Evolutionary conservation across 2,329 filamentous ascomycete genomes (phyloP), one percentile per base, ranked within the genome.

Genomic region (Sporothrix mexicana): DNA sequence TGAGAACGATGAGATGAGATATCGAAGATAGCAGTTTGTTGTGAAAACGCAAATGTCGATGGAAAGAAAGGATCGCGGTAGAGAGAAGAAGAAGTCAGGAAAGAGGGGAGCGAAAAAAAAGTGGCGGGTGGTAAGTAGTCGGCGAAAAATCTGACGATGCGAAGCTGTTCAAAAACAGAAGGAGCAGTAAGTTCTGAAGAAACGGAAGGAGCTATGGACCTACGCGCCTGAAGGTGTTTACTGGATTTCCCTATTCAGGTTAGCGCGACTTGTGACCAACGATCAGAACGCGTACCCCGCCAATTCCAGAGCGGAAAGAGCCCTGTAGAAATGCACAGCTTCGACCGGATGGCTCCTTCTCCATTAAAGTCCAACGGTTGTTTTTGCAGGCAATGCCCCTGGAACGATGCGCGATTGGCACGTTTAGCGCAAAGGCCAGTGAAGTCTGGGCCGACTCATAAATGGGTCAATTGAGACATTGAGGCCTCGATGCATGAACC

Each of bases 201-300:
- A 71, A 67, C 51, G 13, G 70, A 36, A 68, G 47, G 61, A 66
- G 41, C 49, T 67, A 66, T 23, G 45, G 43, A 23, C 62, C 13
- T 17, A 67, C 64, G 47, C 45, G 45, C 64, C 30, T 68, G 20
- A 7, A 57, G 53, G 53, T 72, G 70, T 72, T 72, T 72, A 72
- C 70, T 51, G 51, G 6, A 61, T 72, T 72, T 17, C 70, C 62
- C 66, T 55, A 49, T 68, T 55, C 13, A 41, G 70, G 15, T 20
- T 67, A 72, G 70, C 51, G 43, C 23, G 2, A 47, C 45, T 41
- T 36, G 64, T 51, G 47, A n/a, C 64, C 36, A 51, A 13, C 23
- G 47, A 25, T 12, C 66, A 68, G 15, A 47, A 72, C 70, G 70
- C 51, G 66, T 66, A 72, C 62, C 70, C 70, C 70, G 62, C 62